These are phyloP conservation scores for Fusarium sterilihyphosum DNA, from an alignment of 2,329 filamentous ascomycete species.

Conservation along the genomic window DNA sequence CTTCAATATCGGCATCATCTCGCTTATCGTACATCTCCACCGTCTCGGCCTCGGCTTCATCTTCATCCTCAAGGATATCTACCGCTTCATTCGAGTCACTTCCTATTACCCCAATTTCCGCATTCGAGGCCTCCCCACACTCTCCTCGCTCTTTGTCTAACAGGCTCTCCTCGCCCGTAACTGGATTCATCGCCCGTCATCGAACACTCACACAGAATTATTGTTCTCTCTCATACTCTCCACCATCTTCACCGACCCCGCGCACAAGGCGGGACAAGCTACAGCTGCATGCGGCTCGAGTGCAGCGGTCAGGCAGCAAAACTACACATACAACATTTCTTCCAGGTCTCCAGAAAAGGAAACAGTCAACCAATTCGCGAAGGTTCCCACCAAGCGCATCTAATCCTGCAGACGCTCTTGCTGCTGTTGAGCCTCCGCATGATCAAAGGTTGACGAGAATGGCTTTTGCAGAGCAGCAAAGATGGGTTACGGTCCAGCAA, in stretches of 20 bases:
- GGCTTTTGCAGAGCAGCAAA: slow-evolving; percentile 72
- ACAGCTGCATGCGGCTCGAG: slow-evolving; percentile 60
- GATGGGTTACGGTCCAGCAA: slow-evolving; percentile 86
- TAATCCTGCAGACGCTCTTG: slow-evolving; percentile 55
- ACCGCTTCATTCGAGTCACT: slow-evolving; percentile 36
- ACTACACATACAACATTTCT: slow-evolving; percentile 38
- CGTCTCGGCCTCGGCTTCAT: slow-evolving; percentile 29
- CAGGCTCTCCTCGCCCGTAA: slow-evolving; percentile 29
- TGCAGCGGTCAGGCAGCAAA: slow-evolving; percentile 56
- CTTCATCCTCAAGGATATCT: slow-evolving; percentile 36
- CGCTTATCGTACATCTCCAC: slow-evolving; percentile 42
- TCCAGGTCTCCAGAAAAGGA: slow-evolving; percentile 33
- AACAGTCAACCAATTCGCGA: slow-evolving; percentile 36
- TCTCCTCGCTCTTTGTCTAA: slow-evolving; percentile 16
- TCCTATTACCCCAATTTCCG: slow-evolving; percentile 33
- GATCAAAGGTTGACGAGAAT: slow-evolving; percentile 66
- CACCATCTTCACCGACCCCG: slow-evolving; percentile 44
- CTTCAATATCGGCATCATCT: slow-evolving; percentile 37
- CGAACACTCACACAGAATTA: slow-evolving; percentile 37
- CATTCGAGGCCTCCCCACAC: slow-evolving; percentile 23
- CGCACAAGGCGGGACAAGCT: slow-evolving; percentile 58
- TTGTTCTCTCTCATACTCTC: slow-evolving; percentile 34
- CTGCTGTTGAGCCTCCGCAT: slow-evolving; percentile 59
- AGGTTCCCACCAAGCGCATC: slow-evolving; percentile 49
- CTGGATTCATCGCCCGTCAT: slow-evolving; percentile 26